Base-by-base conservation (phyloP, 1,284 basidiomycete species). In the Gomphus bonarii region DNA sequence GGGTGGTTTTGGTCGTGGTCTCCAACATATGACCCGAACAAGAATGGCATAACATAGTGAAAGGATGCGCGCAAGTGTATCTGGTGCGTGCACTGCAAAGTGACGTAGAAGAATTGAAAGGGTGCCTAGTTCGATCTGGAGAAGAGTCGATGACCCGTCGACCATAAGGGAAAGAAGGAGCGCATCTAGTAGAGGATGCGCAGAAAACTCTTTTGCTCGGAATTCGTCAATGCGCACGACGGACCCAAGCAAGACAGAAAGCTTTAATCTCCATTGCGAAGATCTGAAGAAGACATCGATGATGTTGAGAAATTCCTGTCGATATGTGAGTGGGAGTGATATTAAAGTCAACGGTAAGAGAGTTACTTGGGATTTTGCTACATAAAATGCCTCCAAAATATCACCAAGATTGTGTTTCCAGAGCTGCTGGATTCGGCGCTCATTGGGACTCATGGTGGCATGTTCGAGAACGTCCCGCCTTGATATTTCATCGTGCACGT, bases 341-440 rank as follows among this genome's bases (percentile, higher is more conserved):
- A 53, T 49, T 14, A 46, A 47, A 49, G 20, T 38, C 30, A 43
- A 12, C 9, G 16, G n/a, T 48, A 36, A 25, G 11, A 2, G 57
- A n/a, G 84, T 62, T 64, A 88, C 88, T 68, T 80, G 68, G 18
- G 85, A 84, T 59, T 74, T 69, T 62, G 78, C 73, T 55, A 80
- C 66, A 46, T 82, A 86, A 65, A 80, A 82, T 56, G 72, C 76
- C 35, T 88, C 73, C 36, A 90, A 71, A 25, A 86, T 76, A 61
- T 86, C 82, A 66, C 89, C 85, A 57, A 91, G 70, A 65, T 88
- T 91, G 33, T 71, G 68, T 68, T 88, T 90, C 88, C 88, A 91
- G 38, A 76, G 72, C 22, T 75, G 72, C 62, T 76, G 75, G 64
- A 73, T 77, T 54, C 79, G 77, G 56, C 81, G 75, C 62, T 87